phyloP scores from a whole-genome alignment of 1,284 basidiomycete genomes.

The Ganoderma sinense region DNA sequence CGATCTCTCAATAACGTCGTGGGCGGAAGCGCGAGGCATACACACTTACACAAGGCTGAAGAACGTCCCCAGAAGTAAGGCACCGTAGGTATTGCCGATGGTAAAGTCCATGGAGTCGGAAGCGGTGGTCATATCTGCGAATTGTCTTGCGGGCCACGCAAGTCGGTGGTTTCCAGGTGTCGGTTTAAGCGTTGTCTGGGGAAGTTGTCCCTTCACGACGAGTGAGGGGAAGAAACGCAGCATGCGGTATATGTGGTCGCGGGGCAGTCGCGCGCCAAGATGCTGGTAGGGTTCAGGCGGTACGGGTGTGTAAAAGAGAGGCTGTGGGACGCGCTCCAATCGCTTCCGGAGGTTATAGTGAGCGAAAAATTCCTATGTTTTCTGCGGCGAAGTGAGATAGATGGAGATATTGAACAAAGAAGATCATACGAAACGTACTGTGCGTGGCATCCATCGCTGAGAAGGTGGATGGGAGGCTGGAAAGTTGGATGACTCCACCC shows the following conservation, averaged over 20 bases:
- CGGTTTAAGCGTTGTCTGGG: background rate
- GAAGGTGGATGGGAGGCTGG: background rate
- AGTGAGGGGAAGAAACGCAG: background rate
- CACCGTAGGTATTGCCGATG: background rate
- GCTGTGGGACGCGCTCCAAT: background rate
- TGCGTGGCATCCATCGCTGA: background rate
- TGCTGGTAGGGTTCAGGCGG: background rate
- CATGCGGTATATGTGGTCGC: background rate
- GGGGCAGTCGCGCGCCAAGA: background rate
- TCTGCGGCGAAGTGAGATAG: background rate
- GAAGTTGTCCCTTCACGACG: background rate
- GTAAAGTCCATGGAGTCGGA: background rate
- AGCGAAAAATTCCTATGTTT: background rate
- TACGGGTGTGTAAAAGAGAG: background rate
- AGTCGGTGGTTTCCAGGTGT: background rate
- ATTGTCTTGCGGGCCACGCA: background rate
- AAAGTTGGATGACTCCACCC: too few relatives aligned
- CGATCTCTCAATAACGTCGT: background rate
- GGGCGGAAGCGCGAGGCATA: background rate
- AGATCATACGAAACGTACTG: background rate
- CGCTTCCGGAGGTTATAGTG: background rate
- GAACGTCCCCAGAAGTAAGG: background rate
- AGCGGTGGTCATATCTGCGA: background rate
- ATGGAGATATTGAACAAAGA: background rate
- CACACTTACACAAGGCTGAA: constrained; percentile 1